Percentiles rank a stretch among this genome's conserved stretches.
Conservation (phyloP, 768 basidiomycete species). For the Suillus paluster region DNA sequence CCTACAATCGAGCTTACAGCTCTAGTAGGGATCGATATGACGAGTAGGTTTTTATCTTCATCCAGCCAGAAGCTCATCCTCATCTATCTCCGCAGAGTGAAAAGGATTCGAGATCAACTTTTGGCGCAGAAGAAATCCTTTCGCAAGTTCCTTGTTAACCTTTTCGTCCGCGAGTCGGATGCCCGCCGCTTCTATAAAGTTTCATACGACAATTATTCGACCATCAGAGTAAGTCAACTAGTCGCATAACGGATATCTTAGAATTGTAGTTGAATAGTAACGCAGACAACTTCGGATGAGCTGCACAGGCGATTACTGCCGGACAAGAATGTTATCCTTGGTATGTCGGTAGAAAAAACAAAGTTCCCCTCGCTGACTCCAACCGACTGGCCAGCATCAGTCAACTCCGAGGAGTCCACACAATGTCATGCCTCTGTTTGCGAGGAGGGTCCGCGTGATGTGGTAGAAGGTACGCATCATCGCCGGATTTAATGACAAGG, state of each 20-base stretch:
- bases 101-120: not conserved
- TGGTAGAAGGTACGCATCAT: not conserved
- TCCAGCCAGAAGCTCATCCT: not conserved
- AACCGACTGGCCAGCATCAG: not conserved
- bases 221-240: not conserved
- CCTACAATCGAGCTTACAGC: not conserved
- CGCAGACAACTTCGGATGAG: not conserved
- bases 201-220: not conserved
- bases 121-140: not conserved
- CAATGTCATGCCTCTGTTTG: not conserved
- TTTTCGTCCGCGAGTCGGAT: not conserved
- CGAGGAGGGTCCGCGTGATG: not conserved
- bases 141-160: not conserved
- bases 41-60: not conserved
- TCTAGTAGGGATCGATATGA: not conserved
- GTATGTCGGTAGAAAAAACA: not conserved
- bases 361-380: not conserved
- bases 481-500: not conserved
- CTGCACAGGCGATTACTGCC: not conserved
- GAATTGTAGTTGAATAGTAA: not conserved
- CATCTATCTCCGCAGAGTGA: not conserved
- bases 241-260: not conserved
- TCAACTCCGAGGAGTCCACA: not conserved
- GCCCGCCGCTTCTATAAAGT: not conserved
- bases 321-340: not conserved